Percentiles rank a stretch among this genome's conserved stretches.
These are phyloP conservation scores for Podospora appendiculata DNA, from an alignment of 495 filamentous ascomycete genomes.

Conservation along the genomic window DNA sequence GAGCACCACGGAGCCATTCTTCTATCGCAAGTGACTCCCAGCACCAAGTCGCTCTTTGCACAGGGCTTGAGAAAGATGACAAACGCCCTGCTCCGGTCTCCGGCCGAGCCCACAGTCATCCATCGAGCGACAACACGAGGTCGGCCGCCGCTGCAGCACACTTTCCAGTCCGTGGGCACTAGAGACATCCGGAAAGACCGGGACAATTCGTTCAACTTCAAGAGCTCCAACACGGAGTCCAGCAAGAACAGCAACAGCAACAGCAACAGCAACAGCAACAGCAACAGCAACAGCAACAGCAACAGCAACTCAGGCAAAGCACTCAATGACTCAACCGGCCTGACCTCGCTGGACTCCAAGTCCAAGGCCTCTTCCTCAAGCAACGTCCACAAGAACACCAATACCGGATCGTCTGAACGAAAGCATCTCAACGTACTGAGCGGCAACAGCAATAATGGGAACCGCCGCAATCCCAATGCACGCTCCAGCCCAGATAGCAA, in stretches of 20 bases:
- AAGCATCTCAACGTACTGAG: not conserved
- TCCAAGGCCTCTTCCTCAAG: constrained; percentile 3
- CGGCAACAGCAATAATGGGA: not conserved
- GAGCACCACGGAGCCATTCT: not conserved
- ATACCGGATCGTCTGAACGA: not conserved
- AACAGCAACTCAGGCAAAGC: constrained; percentile 3
- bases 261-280: not conserved
- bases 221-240: constrained; percentile 7
- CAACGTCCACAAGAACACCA: constrained; percentile 4
- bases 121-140: constrained; percentile 32
- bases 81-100: constrained; percentile 30
- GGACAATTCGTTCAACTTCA: not conserved
- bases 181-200: not conserved
- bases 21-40: not conserved
- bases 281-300: not conserved
- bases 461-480: constrained; percentile 14
- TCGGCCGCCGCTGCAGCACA: constrained; percentile 19
- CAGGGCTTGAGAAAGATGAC: constrained; percentile 31
- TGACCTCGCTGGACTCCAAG: constrained; percentile 38
- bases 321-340: constrained; percentile 21
- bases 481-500: constrained; percentile 21
- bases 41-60: constrained; percentile 17
- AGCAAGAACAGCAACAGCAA: constrained; percentile 10
- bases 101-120: constrained; percentile 38
- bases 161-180: constrained; percentile 7